These are phyloP conservation scores for Aspergillus fijiensis DNA, from an alignment of 2,329 filamentous ascomycete species.

Conservation along the genomic window DNA sequence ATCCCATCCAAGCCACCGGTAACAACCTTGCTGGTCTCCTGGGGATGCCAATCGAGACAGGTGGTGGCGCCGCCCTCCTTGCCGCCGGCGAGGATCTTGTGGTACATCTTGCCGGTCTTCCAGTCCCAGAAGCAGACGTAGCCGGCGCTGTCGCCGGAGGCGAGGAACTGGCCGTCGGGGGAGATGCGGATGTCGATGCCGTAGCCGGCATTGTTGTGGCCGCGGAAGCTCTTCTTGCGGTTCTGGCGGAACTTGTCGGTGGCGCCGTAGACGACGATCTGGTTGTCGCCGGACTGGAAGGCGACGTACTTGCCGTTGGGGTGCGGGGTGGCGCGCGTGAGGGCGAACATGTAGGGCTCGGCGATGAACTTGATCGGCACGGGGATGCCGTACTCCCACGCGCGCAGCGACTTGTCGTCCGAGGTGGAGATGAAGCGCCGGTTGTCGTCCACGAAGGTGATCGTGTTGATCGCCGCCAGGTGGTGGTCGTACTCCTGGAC, in stretches of 20 bases:
- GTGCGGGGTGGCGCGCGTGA: constrained; percentile 81
- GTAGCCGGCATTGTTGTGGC: constrained; percentile 93
- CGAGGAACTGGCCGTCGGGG: constrained; percentile 88
- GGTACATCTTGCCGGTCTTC: constrained; percentile 99
- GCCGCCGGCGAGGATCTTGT: constrained; percentile 76
- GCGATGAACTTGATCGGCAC: constrained; percentile 98
- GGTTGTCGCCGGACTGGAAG: constrained; percentile 91
- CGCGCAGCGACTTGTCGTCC: constrained; percentile 91
- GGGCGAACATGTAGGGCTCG: constrained; percentile 95
- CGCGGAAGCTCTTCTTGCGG: constrained; percentile 92
- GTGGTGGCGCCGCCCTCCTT: constrained; percentile 74
- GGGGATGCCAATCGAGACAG: constrained; percentile 93
- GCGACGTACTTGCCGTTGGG: constrained; percentile 92
- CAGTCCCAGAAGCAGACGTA: constrained; percentile 98
- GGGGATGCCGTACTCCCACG: constrained; percentile 98
- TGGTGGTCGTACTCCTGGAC: constrained; percentile 99
- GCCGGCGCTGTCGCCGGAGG: constrained; percentile 81
- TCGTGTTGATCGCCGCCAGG: constrained; percentile 94
- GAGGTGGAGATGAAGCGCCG: constrained; percentile 96
- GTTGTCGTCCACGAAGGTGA: constrained; percentile 92
- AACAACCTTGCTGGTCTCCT: constrained; percentile 91
- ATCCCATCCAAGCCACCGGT: constrained; percentile 86
- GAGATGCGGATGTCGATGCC: constrained; percentile 86
- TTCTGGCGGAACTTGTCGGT: constrained; percentile 97
- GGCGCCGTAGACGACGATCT: constrained; percentile 91